Percentiles rank a stretch among this genome's conserved stretches.
Evolutionary conservation across 2,329 filamentous ascomycete genomes (phyloP).

Genomic region (Teratosphaeria nubilosa): DNA sequence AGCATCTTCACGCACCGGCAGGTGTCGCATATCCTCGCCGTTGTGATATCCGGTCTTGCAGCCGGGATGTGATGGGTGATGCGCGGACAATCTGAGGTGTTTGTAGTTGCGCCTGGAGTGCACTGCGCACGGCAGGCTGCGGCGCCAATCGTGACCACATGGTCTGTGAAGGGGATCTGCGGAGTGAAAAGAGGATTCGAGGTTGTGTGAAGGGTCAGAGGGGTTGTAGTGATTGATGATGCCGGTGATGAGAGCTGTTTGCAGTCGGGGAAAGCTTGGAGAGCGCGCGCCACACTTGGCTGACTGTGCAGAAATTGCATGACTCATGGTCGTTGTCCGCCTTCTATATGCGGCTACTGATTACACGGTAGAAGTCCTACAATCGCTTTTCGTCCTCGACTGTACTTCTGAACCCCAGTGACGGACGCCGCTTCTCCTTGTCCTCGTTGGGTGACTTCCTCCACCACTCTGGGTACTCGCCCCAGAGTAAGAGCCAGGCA

Average conservation of each 20-base stretch:
- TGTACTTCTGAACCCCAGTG: neutral
- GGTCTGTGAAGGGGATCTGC: neutral
- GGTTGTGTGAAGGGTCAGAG: neutral
- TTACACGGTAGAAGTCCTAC: neutral
- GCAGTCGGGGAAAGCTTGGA: neutral
- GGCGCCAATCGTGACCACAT: constrained; percentile 11
- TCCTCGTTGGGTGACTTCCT: neutral
- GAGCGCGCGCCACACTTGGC: neutral
- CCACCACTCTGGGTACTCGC: neutral
- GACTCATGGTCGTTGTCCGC: neutral
- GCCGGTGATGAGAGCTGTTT: neutral
- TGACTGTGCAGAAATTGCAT: neutral
- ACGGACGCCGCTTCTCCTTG: neutral
- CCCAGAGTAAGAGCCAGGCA: neutral
- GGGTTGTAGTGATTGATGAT: neutral
- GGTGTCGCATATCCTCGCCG: constrained; percentile 49
- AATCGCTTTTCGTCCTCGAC: neutral
- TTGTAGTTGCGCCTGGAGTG: constrained; percentile 8
- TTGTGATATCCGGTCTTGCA: constrained; percentile 42
- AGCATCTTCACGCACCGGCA: constrained; percentile 29
- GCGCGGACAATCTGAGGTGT: constrained; percentile 11
- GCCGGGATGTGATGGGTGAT: constrained; percentile 32
- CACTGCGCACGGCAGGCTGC: constrained; percentile 7
- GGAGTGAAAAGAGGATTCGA: neutral
- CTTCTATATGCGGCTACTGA: neutral